These are phyloP conservation scores for Elsinoe perseae DNA, from an alignment of 2,329 filamentous ascomycete genomes.

Conservation along the genomic window DNA sequence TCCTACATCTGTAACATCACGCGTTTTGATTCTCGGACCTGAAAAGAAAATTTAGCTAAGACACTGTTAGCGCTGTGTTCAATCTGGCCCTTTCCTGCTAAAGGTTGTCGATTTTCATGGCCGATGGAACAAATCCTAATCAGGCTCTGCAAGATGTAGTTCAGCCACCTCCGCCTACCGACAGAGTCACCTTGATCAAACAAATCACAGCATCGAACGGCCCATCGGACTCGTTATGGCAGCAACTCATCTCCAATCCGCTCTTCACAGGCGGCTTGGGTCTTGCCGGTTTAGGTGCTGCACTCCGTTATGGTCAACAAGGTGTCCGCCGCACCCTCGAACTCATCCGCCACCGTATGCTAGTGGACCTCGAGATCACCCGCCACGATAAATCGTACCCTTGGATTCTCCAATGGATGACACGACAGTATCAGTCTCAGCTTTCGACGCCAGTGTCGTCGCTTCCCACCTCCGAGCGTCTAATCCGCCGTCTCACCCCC, in stretches of 20 bases:
- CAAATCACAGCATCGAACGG: slow-evolving; percentile 1
- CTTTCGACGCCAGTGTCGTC: slow-evolving; percentile 38
- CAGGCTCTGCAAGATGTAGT: slow-evolving; percentile 3
- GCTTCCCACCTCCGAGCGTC: slow-evolving; percentile 35
- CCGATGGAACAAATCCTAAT: background rate
- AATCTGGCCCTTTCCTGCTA: background rate
- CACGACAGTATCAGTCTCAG: slow-evolving; percentile 43
- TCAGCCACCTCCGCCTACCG: slow-evolving; percentile 10
- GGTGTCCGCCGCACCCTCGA: slow-evolving; percentile 64
- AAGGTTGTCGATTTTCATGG: background rate
- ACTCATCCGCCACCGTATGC: slow-evolving; percentile 71
- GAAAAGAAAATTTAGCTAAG: no score
- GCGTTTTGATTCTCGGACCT: no score
- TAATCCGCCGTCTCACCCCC: slow-evolving; percentile 52
- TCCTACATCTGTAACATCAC: no score
- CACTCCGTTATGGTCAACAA: slow-evolving; percentile 70
- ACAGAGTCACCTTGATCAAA: slow-evolving; percentile 6
- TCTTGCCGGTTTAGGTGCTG: slow-evolving; percentile 79
- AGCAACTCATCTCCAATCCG: slow-evolving; percentile 43
- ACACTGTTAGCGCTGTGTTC: no score
- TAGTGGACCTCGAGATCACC: slow-evolving; percentile 93
- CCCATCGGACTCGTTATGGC: slow-evolving; percentile 31
- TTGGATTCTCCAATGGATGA: slow-evolving; percentile 93
- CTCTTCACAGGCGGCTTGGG: slow-evolving; percentile 64
- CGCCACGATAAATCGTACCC: slow-evolving; percentile 87